Conservation (phyloP, 805 yeast species). For the Spathaspora hagerdaliae region DNA sequence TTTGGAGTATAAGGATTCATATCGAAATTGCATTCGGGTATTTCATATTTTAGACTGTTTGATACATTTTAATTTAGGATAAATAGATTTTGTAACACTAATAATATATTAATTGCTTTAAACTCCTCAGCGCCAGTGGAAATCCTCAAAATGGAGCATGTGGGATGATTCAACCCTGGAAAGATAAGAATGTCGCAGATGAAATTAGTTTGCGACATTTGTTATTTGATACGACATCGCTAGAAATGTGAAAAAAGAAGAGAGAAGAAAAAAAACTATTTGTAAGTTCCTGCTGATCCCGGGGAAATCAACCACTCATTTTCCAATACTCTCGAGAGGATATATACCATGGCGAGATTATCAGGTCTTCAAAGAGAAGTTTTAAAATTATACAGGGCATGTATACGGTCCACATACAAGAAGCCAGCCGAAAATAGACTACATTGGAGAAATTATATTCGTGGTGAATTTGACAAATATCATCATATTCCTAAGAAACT, state of each 20-base stretch:
- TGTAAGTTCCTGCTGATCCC: background rate
- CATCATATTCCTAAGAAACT: slow-evolving; percentile 64
- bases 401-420: slow-evolving; percentile 41
- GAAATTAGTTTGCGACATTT: background rate
- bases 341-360: slow-evolving; percentile 27
- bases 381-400: slow-evolving; percentile 44
- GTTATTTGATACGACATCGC: background rate
- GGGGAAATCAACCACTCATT: background rate
- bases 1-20: background rate
- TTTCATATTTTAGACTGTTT: background rate
- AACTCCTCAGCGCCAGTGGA: background rate
- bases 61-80: too few relatives aligned
- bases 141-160: background rate
- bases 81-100: too few relatives aligned
- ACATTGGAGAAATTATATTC: slow-evolving; percentile 43
- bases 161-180: background rate
- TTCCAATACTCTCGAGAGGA: background rate
- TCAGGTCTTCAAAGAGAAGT: slow-evolving; percentile 47
- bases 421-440: slow-evolving; percentile 46
- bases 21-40: background rate
- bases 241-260: too few relatives aligned
- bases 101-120: too few relatives aligned
- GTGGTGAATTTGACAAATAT: slow-evolving; percentile 62
- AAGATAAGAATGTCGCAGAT: background rate
- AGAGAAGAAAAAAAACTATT: too few relatives aligned